These are phyloP conservation scores for Iris macrosiphon DNA, from an alignment of 106 monocot genomes.

Conservation along the genomic window DNA sequence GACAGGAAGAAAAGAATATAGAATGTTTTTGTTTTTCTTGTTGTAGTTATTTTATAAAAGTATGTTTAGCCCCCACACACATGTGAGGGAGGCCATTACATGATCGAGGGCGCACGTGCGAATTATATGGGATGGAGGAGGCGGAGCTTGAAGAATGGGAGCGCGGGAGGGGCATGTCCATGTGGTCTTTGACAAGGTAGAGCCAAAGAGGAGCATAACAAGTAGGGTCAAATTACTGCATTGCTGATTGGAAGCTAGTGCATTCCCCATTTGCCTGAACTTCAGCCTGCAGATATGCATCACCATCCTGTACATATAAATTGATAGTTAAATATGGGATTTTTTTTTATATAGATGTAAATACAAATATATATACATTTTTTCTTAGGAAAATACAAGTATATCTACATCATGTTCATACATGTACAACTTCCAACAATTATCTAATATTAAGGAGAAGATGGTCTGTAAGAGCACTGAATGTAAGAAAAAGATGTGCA, in stretches of 20 bases:
- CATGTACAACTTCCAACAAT: too few species aligned
- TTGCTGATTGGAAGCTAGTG: constrained; percentile 15
- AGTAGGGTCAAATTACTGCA: constrained; percentile 11
- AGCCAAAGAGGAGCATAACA: not conserved
- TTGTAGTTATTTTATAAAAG: too few species aligned
- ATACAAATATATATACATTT: too few species aligned
- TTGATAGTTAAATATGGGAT: too few species aligned
- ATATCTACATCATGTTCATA: too few species aligned
- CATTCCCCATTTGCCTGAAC: constrained; percentile 15
- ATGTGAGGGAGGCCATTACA: not conserved
- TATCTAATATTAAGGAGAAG: too few species aligned
- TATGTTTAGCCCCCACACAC: not conserved
- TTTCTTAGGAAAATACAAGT: too few species aligned
- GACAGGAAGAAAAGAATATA: too few species aligned
- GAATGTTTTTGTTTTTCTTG: too few species aligned
- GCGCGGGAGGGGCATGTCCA: not conserved
- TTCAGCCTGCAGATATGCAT: constrained; percentile 13
- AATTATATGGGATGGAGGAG: constrained; percentile 5
- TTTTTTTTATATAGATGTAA: too few species aligned
- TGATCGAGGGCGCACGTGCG: constrained; percentile 9
- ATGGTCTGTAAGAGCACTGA: too few species aligned
- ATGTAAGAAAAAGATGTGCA: too few species aligned
- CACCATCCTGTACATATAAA: constrained; percentile 13
- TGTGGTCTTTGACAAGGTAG: constrained; percentile 3
- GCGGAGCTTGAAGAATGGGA: not conserved